Evolutionary conservation across 139 green algal genomes (phyloP), one percentile per base, ranked within the genome.

Genomic region (Mesostigma viride): DNA sequence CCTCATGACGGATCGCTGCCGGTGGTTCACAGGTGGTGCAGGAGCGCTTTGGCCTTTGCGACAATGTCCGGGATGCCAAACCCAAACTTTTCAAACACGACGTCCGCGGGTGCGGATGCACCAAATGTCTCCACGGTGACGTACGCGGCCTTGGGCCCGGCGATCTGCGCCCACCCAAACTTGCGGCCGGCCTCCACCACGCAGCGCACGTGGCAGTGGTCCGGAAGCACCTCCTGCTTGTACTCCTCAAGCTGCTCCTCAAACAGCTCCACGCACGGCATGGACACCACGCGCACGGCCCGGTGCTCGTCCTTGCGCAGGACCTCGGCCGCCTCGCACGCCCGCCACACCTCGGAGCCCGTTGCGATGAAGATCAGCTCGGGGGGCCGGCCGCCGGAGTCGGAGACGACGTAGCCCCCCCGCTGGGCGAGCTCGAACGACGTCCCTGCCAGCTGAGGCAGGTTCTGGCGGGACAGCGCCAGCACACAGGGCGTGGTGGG

Each of bases 1-100:
- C n/a, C n/a, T n/a, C n/a, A n/a, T n/a, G n/a, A n/a, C n/a, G n/a
- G n/a, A n/a, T n/a, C n/a, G n/a, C n/a, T n/a, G n/a, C n/a, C n/a
- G n/a, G n/a, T n/a, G n/a, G n/a, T n/a, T n/a, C n/a, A n/a, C n/a
- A n/a, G n/a, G n/a, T n/a, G n/a, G n/a, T n/a, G n/a, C n/a, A n/a
- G n/a, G n/a, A n/a, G n/a, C n/a, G n/a, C n/a, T n/a, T n/a, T n/a
- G n/a, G n/a, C n/a, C n/a, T n/a, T n/a, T n/a, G n/a, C 80, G 1
- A 89, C 70, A 3, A 96, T 95, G 85, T 95, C 88, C 77, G 91
- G 91, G 90, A 97, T 96, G 70, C 85, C 86, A 79, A 96, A 93
- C 69, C 90, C 90, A 69, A 85, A 95, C 87, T 95, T 82, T 82
- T 95, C 77, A 81, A 95, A 97, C 58, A 96, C 79, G n/a, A 81